Evolutionary conservation across 2,329 filamentous ascomycete genomes (phyloP).

Genomic region (Pestalotiopsis sp.): DNA sequence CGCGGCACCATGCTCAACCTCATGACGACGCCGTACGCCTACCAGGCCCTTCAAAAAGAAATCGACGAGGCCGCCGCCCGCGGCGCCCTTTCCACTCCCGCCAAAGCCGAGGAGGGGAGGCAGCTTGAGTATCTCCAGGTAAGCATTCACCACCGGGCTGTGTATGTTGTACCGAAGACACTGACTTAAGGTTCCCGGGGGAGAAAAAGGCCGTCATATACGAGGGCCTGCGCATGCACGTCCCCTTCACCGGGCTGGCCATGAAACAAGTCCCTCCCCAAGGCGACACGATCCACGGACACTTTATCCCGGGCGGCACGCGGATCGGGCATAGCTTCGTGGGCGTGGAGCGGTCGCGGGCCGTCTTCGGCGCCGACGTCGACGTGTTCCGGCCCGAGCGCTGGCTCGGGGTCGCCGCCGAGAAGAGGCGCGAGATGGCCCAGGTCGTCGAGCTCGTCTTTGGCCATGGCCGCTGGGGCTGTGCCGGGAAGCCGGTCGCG

Average conservation of each 20-base stretch:
- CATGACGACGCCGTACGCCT: slow-evolving; percentile 47
- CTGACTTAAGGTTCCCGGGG: too few species aligned
- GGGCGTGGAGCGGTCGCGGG: slow-evolving; percentile 11
- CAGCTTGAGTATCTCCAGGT: slow-evolving; percentile 31
- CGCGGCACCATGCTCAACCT: slow-evolving; percentile 52
- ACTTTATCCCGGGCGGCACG: slow-evolving; percentile 16
- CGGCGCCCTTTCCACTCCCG: slow-evolving; percentile 29
- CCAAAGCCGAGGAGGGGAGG: slow-evolving; percentile 29
- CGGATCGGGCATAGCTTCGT: slow-evolving; percentile 12
- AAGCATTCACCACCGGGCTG: background rate
- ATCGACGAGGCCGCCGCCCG: slow-evolving; percentile 41
- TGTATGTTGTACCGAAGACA: background rate
- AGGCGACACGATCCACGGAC: slow-evolving; percentile 16
- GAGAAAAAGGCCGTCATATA: slow-evolving; percentile 19
- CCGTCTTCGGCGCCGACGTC: slow-evolving; percentile 15
- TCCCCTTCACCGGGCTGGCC: slow-evolving; percentile 14
- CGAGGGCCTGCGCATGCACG: slow-evolving; percentile 16
- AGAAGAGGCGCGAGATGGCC: slow-evolving; percentile 30
- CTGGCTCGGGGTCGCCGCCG: slow-evolving; percentile 20
- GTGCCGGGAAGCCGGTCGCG: slow-evolving; percentile 42
- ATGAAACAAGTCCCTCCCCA: slow-evolving; percentile 14
- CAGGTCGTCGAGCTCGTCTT: slow-evolving; percentile 39
- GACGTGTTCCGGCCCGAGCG: slow-evolving; percentile 18
- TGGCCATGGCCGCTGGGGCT: slow-evolving; percentile 38
- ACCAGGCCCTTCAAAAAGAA: slow-evolving; percentile 46